Evolutionary conservation across 306 rosid species (phyloP), one percentile per base, ranked within the genome.

Genomic region (Prunus kanzakura): DNA sequence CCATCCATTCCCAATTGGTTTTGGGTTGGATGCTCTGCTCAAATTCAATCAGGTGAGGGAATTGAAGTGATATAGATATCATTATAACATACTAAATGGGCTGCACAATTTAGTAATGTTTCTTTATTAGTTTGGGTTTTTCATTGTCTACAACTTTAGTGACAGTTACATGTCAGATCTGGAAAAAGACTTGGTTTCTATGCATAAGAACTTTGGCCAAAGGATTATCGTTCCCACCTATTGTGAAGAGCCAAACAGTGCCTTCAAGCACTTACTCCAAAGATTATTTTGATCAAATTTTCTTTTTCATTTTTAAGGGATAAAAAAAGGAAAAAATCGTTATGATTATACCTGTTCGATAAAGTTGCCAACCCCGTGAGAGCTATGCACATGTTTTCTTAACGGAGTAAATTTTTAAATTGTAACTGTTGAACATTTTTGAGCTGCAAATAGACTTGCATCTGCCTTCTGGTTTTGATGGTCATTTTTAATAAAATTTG

Each of bases 401-500:
- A 19, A 27, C 5, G 4, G 52, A 9, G 22, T 35, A n/a, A 72
- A 58, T 56, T 19, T 35, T 71, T 52, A 30, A 46, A 32, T 30
- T 71, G 12, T 7, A n/a, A 57, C 27, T 10, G 41, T 11, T 29
- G 22, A 46, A 43, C 27, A 10, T 29, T 46, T 15, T 73, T 19
- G 1, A 5, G 69, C 69, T 57, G 43, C 41, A 58, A 57, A 19
- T 16, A 25, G 10, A 41, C 43, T 23, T 61, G 57, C 32, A 19
- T 60, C 43, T 16, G 12, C 54, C 41, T 45, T 61, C 43, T 58
- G 56, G 68, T 45, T 72, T 57, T 16, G 19, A 62, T 61, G 27
- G 8, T 73, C 15, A 45, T 73, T 55, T 18, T 20, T 0, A 64
- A 16, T 35, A 30, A 29, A 22, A 64, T 79, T 79, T 83, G 69